Evolutionary conservation across 2,329 filamentous ascomycete species (phyloP), one percentile per base, ranked within the genome.

Genomic region (Hypoxylon sp.): DNA sequence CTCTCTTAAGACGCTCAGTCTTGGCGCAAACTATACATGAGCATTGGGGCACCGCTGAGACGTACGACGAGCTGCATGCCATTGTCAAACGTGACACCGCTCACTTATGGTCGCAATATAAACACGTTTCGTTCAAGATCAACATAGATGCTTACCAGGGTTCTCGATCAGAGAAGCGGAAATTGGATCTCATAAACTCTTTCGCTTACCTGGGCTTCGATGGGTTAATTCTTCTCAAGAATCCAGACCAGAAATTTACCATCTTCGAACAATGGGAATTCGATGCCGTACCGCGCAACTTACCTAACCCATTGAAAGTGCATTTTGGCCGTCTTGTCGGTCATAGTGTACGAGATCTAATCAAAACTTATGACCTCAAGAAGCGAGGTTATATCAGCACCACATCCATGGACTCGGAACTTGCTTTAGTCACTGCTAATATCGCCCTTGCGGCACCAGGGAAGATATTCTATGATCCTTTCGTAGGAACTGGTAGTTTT

Each of bases 401-500:
- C 0, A 99, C 96, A 0, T 96, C 93, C 50, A 98, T 99, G 96
- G 96, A 99, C 78, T 92, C 95, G 0, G 96, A 98, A 79, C 85
- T 99, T 47, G 93, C 94, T 11, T 86, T 99, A 0, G 84, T 99
- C 22, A 98, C 94, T 0, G 96, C 95, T 1, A 99, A 98, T 76
- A 90, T 99, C 73, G 93, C 93, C 0, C 88, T 93, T 13, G 94
- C 94, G 0, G 90, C 84, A 0, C 92, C 94, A 0, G 95, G 94
- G 0, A 97, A 93, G 77, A 78, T 98, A 1, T 93, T 97, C 75
- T 98, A 95, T 76, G 96, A 99, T 74, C 96, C 96, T 0, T 99
- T 99, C 77, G 94, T 96, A 65, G 96, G 96, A 3, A 98, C 96
- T 0, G 96, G 95, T 4, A 95, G 94, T 59, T 98, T 99, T 76